Base-by-base conservation (phyloP, 2,329 filamentous ascomycete genomes). In the Xylaria sp. region DNA sequence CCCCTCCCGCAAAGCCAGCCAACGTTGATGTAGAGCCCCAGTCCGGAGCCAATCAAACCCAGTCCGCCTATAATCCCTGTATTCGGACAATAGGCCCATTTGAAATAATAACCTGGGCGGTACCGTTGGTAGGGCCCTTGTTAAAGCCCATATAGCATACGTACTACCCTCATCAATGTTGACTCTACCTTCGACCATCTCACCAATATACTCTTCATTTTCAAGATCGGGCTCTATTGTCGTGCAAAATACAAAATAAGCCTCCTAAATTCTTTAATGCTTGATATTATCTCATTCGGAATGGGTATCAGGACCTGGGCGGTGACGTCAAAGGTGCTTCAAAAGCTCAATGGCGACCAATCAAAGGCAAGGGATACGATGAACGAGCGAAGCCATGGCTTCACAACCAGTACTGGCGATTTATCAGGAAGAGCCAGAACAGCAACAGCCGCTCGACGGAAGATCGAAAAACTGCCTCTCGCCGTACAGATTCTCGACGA, bases 251-350 rank as follows among this genome's bases (percentile, higher is more conserved):
- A 43, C n/a, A 54, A 14, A 46, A 5, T 6, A 33, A 47, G 3
- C 37, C 9, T 9, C 35, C 37, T 14, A 12, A 57, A 52, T 12
- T 28, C 15, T 31, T 46, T 25, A 21, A 65, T 66, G 63, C 57
- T 66, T 19, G 53, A 63, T 49, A 63, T 66, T 4, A 50, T 59
- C 15, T 57, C 64, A 15, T 62, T 64, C 35, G 38, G 45, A 9
- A 64, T 64, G 58, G 58, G 61, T 21, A 51, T 60, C 31, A 62
- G 55, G 53, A 65, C 62, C 40, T 67, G 65, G 65, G 59, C 63
- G 31, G 61, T 52, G 53, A 65, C 65, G 23, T 65, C 65, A n/a
- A 65, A 63, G 8, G 57, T 67, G 21, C 49, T 67, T 0, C 56
- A 57, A 43, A 62, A 62, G 23, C 49, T 67, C 5, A 40, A 33